A percentile compares a stretch with the other conserved stretches of the same genome.
Conservation (phyloP, 2,329 filamentous ascomycete species). For the Penicillium sclerotigenum region DNA sequence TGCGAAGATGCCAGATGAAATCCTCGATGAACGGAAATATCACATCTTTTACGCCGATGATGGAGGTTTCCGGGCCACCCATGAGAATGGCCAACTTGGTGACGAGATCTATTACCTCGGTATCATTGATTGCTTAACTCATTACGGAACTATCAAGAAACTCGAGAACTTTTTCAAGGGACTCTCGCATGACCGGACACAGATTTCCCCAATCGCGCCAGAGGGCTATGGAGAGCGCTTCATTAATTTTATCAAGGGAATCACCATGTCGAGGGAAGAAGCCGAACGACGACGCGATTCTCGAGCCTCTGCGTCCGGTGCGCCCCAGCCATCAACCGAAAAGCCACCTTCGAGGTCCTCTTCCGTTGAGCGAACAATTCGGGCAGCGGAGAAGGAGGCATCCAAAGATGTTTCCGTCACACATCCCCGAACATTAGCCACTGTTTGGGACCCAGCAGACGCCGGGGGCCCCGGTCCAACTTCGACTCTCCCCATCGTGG, state of each 20-base stretch:
- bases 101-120: constrained; percentile 97
- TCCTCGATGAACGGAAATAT: constrained; percentile 70
- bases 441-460: constrained; percentile 57
- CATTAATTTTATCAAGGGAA: constrained; percentile 82
- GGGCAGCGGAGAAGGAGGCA: constrained; percentile 59
- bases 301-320: constrained; percentile 19
- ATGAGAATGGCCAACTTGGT: constrained; percentile 78
- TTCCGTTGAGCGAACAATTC: constrained; percentile 54
- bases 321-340: constrained; percentile 27
- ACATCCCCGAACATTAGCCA: constrained; percentile 60
- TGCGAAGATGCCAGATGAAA: constrained; percentile 85
- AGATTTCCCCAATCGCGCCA: constrained; percentile 91
- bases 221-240: constrained; percentile 92
- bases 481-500: constrained; percentile 74
- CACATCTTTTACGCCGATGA: constrained; percentile 92
- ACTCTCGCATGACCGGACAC: constrained; percentile 72
- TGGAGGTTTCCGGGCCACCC: constrained; percentile 87
- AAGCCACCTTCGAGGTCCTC: constrained; percentile 27
- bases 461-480: constrained; percentile 51
- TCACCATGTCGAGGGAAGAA: constrained; percentile 88
- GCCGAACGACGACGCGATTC: constrained; percentile 54
- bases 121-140: constrained; percentile 96
- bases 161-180: constrained; percentile 98
- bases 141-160: constrained; percentile 92
- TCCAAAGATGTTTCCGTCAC: constrained; percentile 61